Percentiles rank a stretch among this genome's conserved stretches.
phyloP scores from a whole-genome alignment of 164 flowering plant species.

The Brasenia schreberi region DNA sequence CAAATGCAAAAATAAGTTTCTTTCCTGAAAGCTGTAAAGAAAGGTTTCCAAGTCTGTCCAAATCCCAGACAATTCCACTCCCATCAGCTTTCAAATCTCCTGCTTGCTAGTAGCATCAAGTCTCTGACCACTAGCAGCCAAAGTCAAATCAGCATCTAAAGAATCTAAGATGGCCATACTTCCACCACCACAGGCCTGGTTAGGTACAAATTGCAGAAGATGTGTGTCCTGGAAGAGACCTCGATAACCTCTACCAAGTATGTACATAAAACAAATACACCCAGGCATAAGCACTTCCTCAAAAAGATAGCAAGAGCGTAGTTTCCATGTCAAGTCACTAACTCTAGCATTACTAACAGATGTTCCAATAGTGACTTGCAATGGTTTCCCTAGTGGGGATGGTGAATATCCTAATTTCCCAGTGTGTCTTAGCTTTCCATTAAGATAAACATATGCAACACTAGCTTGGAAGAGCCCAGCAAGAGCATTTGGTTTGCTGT shows the following conservation, averaged over 20 bases:
- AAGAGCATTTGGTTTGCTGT: slow-evolving; percentile 97
- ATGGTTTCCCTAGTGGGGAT: slow-evolving; percentile 83
- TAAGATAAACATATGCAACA: slow-evolving; percentile 77
- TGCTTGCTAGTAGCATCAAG: slow-evolving; percentile 46
- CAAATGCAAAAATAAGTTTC: slow-evolving; percentile 98
- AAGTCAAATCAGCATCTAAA: slow-evolving; percentile 63
- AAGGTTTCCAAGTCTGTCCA: slow-evolving; percentile 72
- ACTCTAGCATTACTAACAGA: slow-evolving; percentile 49
- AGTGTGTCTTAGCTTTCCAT: slow-evolving; percentile 93
- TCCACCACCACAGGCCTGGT: slow-evolving; percentile 98
- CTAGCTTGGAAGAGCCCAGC: slow-evolving; percentile 99
- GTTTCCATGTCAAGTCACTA: slow-evolving; percentile 71
- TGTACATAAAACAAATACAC: slow-evolving; percentile 91
- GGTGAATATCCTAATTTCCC: slow-evolving; percentile 96
- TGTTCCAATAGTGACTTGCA: slow-evolving; percentile 90
- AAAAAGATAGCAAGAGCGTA: slow-evolving; percentile 86
- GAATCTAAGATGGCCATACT: slow-evolving; percentile 95
- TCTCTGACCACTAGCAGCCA: slow-evolving; percentile 47
- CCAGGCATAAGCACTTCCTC: slow-evolving; percentile 93
- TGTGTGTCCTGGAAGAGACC: slow-evolving; percentile 97
- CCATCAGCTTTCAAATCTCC: slow-evolving; percentile 50
- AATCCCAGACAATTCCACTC: slow-evolving; percentile 97
- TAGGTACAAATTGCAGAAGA: slow-evolving; percentile 85
- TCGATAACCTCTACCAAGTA: slow-evolving; percentile 94
- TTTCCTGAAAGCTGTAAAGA: slow-evolving; percentile 84